Base-by-base conservation (phyloP, 441 rosid species). In the Daphne laureola region DNA sequence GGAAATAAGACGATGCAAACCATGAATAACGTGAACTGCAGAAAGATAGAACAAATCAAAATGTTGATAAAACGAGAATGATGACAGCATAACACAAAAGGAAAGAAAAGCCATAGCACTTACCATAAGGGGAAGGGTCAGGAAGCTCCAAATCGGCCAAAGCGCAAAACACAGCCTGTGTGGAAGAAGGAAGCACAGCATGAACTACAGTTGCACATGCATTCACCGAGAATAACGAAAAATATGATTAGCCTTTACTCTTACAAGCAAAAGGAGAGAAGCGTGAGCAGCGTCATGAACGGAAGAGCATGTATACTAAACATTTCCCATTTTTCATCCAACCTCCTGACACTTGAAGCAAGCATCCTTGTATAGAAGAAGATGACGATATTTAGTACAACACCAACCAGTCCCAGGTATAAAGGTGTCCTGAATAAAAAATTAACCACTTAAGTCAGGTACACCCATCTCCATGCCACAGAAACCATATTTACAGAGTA, bases 101-200 rank as follows among this genome's bases (percentile, higher is more conserved):
- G 43, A 48, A 62, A 31, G 17, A 14, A 43, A 13, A 42, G 12
- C 43, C n/a, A 2, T 7, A 40, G 46, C n/a, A 55, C 54, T 16
- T 84, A 89, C 97, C 94, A 89, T 78, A 67, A 87, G 96, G 61
- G 98, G 98, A 55, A 93, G 78, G 63, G 96, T 81, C 84, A 93
- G 74, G 79, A 93, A 81, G 51, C 98, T 76, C 95, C 97, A 93
- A 61, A 93, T 84, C 26, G 97, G 97, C 98, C 98, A 93, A 59
- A 93, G 55, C 57, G 98, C 83, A 71, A 77, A 81, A 38, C 82
- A 75, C 46, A 93, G 74, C 78, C 98, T 87, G 78, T 69, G 64
- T 12, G 48, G 45, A 43, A 63, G 49, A 36, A 6, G 69, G 63
- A 65, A 57, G 66, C 53, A 51, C 56, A 62, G 46, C 57, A 15